Conservation (phyloP, 768 basidiomycete species). For the Suillus americanus region DNA sequence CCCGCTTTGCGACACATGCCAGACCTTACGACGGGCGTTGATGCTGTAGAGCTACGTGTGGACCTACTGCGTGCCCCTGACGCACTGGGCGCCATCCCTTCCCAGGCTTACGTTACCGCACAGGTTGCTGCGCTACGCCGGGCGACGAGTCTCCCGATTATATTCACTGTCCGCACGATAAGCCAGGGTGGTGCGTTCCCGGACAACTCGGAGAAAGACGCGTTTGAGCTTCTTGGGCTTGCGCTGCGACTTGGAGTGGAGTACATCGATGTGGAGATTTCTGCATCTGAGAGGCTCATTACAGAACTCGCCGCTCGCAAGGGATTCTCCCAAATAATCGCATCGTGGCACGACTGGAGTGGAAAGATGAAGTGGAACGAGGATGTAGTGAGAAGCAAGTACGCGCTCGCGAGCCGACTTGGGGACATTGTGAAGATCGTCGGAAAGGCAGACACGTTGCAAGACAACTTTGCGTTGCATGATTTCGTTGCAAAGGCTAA, state of each 20-base stretch:
- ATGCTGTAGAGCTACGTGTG: constrained; percentile 92
- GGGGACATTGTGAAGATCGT: constrained; percentile 95
- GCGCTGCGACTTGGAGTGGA: constrained; percentile 85
- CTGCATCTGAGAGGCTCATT: constrained; percentile 64
- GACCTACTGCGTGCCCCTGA: constrained; percentile 72
- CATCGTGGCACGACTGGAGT: constrained; percentile 95
- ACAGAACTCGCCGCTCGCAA: constrained; percentile 60
- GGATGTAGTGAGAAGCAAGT: constrained; percentile 63
- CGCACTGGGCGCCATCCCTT: constrained; percentile 56
- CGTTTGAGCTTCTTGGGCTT: constrained; percentile 72
- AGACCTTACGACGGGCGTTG: constrained; percentile 76
- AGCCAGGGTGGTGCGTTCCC: constrained; percentile 94
- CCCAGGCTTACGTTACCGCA: constrained; percentile 68
- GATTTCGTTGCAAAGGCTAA: constrained; percentile 59
- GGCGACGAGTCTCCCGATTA: constrained; percentile 77
- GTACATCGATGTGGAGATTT: constrained; percentile 90
- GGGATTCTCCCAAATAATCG: constrained; percentile 76
- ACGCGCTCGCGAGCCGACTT: constrained; percentile 57
- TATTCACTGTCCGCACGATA: constrained; percentile 87
- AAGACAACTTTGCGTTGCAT: constrained; percentile 80
- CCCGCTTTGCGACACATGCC: constrained; percentile 68
- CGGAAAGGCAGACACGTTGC: constrained; percentile 70
- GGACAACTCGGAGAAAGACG: constrained; percentile 68
- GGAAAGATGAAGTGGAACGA: constrained; percentile 83
- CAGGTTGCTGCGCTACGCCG: constrained; percentile 82